Percentiles rank a stretch among this genome's conserved stretches.
Evolutionary conservation across 139 green algal genomes (phyloP).

Genomic region (Coelastrella sp.): DNA sequence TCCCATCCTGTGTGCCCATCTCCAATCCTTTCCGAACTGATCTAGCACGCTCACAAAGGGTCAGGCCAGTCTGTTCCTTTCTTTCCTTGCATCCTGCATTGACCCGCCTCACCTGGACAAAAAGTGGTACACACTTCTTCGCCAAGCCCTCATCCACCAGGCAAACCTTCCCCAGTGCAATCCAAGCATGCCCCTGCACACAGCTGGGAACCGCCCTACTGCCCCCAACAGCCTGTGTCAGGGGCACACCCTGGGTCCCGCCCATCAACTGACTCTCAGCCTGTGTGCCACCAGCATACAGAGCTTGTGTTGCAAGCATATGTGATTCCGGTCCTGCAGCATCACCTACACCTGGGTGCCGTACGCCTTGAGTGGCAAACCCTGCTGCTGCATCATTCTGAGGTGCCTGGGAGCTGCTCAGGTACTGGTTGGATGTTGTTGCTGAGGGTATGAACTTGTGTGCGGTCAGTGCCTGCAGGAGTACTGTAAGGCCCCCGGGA

Average conservation of each 20-base stretch:
- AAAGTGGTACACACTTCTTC: constrained; percentile 81
- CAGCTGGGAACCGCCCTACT: not conserved
- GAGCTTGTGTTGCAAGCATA: not conserved
- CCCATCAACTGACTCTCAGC: not conserved
- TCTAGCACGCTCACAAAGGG: no score
- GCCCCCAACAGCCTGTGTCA: not conserved
- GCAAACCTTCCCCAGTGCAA: constrained; percentile 85
- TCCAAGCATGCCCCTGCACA: constrained; percentile 76
- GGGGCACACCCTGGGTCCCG: not conserved
- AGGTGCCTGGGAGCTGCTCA: not conserved
- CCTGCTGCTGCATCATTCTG: not conserved
- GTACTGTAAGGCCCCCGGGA: constrained; percentile 57
- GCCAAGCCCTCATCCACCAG: constrained; percentile 81
- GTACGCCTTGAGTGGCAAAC: not conserved
- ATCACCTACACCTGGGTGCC: not conserved
- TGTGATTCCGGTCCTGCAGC: not conserved
- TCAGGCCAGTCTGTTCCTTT: no score
- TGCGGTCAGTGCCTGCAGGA: constrained; percentile 78
- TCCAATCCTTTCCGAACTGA: no score
- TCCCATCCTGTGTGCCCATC: no score
- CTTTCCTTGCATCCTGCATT: not conserved
- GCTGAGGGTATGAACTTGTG: constrained; percentile 43
- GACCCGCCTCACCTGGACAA: constrained; percentile 70
- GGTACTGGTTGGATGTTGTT: constrained; percentile 21
- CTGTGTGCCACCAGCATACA: not conserved